A percentile compares a stretch with the other conserved stretches of the same genome.
phyloP scores from a whole-genome alignment of 768 basidiomycete genomes.

The Ramaria rubella region DNA sequence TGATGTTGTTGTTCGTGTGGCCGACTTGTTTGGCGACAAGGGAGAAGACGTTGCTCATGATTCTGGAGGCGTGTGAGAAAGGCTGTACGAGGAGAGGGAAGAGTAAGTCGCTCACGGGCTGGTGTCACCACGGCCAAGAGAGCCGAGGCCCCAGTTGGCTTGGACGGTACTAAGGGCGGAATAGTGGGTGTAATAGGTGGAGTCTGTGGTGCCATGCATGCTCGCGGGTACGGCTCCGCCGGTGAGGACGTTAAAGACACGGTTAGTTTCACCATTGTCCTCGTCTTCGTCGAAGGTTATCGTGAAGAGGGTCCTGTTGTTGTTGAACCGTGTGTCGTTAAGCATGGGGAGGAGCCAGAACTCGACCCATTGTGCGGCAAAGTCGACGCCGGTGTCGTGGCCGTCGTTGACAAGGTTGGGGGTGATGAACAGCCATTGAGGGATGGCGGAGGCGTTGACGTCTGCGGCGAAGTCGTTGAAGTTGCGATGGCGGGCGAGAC shows the following conservation, averaged over 20 bases:
- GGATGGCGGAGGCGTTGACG: slow-evolving; percentile 40
- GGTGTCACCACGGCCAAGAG: slow-evolving; percentile 52
- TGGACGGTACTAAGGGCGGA: slow-evolving; percentile 48
- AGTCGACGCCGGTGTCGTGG: slow-evolving; percentile 52
- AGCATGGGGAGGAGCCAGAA: slow-evolving; percentile 51
- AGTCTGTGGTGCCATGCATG: slow-evolving; percentile 40
- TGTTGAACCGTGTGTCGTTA: slow-evolving; percentile 45
- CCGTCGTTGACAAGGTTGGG: slow-evolving; percentile 58
- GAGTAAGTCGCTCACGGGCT: slow-evolving; percentile 33
- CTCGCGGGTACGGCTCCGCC: slow-evolving; percentile 39
- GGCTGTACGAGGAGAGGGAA: neutral
- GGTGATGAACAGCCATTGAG: slow-evolving; percentile 58
- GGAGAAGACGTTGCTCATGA: slow-evolving; percentile 43
- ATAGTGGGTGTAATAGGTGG: slow-evolving; percentile 56
- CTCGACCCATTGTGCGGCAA: slow-evolving; percentile 37
- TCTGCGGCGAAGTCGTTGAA: slow-evolving; percentile 59
- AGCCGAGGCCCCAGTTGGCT: slow-evolving; percentile 56
- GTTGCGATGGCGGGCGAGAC: slow-evolving; percentile 43
- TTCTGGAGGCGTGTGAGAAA: slow-evolving; percentile 15
- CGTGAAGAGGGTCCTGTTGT: slow-evolving; percentile 43
- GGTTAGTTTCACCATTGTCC: slow-evolving; percentile 34
- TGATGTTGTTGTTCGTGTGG: slow-evolving; percentile 35
- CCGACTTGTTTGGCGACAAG: slow-evolving; percentile 42
- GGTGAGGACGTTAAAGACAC: slow-evolving; percentile 38
- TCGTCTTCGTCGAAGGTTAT: slow-evolving; percentile 60